Conservation (phyloP, 2,329 filamentous ascomycete genomes). For the Endoconidiophora polonica region DNA sequence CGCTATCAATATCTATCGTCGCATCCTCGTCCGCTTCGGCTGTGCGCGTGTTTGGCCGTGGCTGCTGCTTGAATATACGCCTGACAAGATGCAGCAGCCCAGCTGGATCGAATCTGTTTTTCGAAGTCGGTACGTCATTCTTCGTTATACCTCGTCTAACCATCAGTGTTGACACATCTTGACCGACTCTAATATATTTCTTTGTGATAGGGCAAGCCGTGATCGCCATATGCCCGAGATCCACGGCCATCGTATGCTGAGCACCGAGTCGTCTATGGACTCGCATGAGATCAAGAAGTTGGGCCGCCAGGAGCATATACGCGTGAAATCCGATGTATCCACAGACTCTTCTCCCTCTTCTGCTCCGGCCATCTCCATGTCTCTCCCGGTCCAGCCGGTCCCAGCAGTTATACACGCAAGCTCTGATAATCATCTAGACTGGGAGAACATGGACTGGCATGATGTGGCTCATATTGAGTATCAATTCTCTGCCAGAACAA, state of each 20-base stretch:
- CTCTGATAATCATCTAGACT: too few relatives aligned
- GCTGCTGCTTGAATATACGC: slow-evolving; percentile 25
- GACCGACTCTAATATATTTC: neutral
- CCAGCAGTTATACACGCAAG: too few relatives aligned
- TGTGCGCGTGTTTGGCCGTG: slow-evolving; percentile 28
- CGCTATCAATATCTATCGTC: slow-evolving; percentile 32
- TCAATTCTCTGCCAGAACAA: too few relatives aligned
- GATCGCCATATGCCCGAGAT: neutral
- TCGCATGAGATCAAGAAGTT: neutral
- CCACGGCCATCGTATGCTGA: neutral
- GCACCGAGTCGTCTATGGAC: neutral
- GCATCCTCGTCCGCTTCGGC: slow-evolving; percentile 23
- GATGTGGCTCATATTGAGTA: too few relatives aligned
- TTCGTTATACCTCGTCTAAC: too few relatives aligned
- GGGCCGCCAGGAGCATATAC: neutral
- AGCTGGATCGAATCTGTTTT: slow-evolving; percentile 9
- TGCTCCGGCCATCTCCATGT: neutral
- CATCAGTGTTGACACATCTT: neutral
- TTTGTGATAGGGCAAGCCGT: neutral
- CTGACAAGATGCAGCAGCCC: slow-evolving; percentile 16
- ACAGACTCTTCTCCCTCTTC: neutral
- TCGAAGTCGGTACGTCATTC: neutral
- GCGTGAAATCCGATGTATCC: neutral
- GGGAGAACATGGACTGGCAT: too few relatives aligned
- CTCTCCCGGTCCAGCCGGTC: too few relatives aligned